Evolutionary conservation across 2,329 filamentous ascomycete genomes (phyloP).

Genomic region (Claviceps humidiphila): DNA sequence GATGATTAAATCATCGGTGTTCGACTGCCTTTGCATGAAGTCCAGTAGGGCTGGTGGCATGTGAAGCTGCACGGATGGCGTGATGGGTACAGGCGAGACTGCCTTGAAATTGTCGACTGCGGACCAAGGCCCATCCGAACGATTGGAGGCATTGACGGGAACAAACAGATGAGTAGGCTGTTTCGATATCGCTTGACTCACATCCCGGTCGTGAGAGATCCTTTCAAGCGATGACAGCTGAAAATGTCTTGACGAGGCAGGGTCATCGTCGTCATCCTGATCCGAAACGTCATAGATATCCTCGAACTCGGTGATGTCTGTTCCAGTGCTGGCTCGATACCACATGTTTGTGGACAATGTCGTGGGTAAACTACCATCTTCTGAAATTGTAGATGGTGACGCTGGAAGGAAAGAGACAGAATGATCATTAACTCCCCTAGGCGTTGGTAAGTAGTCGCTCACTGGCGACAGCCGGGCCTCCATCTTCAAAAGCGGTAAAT

Average conservation of each 20-base stretch:
- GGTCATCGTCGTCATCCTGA: conserved; percentile 46
- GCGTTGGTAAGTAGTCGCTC: conserved; percentile 58
- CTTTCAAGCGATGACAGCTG: conserved; percentile 21
- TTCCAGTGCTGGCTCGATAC: conserved; percentile 49
- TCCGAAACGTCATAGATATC: conserved; percentile 80
- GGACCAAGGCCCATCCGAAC: conserved; percentile 28
- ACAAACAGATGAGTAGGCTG: conserved; percentile 37
- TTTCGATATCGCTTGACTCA: conserved; percentile 22
- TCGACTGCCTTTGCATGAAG: conserved; percentile 50
- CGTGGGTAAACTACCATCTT: conserved; percentile 40
- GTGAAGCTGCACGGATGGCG: conserved; percentile 53
- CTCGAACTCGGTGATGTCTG: conserved; percentile 63
- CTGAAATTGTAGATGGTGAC: conserved; percentile 42
- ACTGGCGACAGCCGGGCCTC: conserved; percentile 45
- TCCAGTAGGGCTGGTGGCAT: conserved; percentile 65
- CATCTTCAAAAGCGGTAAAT: conserved; percentile 34
- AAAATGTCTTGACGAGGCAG: conserved; percentile 9
- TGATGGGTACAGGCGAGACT: conserved; percentile 46
- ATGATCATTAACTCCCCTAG: conserved; percentile 53
- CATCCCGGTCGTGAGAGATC: conserved; percentile 22
- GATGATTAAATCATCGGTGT: conserved; percentile 55
- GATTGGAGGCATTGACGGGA: conserved; percentile 24
- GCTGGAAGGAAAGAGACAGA: conserved; percentile 49
- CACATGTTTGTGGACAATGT: conserved; percentile 43
- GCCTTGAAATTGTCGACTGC: conserved; percentile 32